Evolutionary conservation across 2,329 filamentous ascomycete genomes (phyloP), one percentile per base, ranked within the genome.

Genomic region (Malbranchea cinnamomea): DNA sequence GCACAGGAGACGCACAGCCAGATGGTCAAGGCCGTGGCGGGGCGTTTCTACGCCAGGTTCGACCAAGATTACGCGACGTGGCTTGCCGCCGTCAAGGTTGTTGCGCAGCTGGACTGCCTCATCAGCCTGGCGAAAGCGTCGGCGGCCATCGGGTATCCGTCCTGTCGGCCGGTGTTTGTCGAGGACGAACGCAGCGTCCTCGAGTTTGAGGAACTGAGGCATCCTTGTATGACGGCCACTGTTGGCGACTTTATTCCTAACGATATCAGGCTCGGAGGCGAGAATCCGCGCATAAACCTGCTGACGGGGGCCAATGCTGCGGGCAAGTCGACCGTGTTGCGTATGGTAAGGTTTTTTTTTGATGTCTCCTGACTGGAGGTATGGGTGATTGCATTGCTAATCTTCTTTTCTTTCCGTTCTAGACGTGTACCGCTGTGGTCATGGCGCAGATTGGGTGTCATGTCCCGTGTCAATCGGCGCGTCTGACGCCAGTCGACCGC

Each of bases 211-310:
- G 87, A 94, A 47, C 71, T 98, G 32, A 78, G 89, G 19, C 89
- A 98, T 49, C 89, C 89, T 3, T 98, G 89, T 59, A 91, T 98
- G 70, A 65, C 85, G 37, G 81, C 79, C 37, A 80, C 77, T 3
- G 81, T 92, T 2, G 76, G 78, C 31, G 85, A 94, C 53, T 98
- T 98, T 47, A 98, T 98, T 37, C 89, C 89, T 3, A 98, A 98
- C 46, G 80, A 94, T 48, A 73, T 98, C 40, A 72, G 73, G 35
- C 72, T 98, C 3, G 89, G 89, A 36, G 89, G 89, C 4, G 63
- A 75, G 6, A 63, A 67, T 5, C 65, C 83, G 31, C 94, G 87
- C 45, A 87, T 98, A 44, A 84, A 81, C 43, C 64, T 98, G 17
- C 68, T 98, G 22, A 98, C 89, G 1, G 89, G 89, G 50, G 89